phyloP scores from a whole-genome alignment of 352 stramenopile species.

The Globisporangium paroecandrum region DNA sequence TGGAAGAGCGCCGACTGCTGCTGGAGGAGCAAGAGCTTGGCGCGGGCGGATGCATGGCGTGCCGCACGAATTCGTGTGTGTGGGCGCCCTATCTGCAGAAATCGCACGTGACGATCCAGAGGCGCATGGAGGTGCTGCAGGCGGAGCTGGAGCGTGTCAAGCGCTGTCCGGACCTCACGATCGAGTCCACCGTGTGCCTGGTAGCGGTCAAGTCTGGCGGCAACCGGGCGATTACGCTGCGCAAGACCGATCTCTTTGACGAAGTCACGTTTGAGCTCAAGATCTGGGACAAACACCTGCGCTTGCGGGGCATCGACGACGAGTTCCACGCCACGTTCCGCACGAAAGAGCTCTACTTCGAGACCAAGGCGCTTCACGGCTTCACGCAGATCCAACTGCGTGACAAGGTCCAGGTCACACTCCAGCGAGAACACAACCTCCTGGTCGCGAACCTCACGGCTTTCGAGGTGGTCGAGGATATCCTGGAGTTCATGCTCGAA shows the following conservation, averaged over 20 bases:
- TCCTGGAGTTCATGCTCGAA: conserved; percentile 95
- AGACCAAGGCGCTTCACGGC: conserved; percentile 89
- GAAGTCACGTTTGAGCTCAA: conserved; percentile 68
- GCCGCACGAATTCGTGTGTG: conserved; percentile 58
- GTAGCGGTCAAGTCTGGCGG: conserved; percentile 57
- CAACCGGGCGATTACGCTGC: conserved; percentile 38
- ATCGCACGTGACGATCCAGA: conserved; percentile 44
- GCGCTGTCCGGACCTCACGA: conserved; percentile 40
- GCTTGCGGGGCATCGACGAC: conserved; percentile 80
- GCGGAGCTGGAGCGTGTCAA: conserved; percentile 76
- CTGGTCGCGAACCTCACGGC: conserved; percentile 85
- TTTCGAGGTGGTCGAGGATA: conserved; percentile 90
- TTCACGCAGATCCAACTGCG: conserved; percentile 86
- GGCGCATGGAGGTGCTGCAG: conserved; percentile 54
- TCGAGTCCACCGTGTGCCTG: conserved; percentile 57
- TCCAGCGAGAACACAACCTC: conserved; percentile 85
- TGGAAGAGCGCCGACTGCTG: conserved; percentile 63
- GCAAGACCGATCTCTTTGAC: conserved; percentile 67
- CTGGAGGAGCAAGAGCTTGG: conserved; percentile 73
- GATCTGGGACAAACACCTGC: conserved; percentile 64
- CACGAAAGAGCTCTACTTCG: conserved; percentile 76
- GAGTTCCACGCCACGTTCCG: conserved; percentile 92
- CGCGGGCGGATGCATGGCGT: conserved; percentile 76
- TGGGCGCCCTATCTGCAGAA: conserved; percentile 67
- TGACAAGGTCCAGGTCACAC: conserved; percentile 68